Conservation (phyloP, 129 eudicot species). For the Lactuca saligna region DNA sequence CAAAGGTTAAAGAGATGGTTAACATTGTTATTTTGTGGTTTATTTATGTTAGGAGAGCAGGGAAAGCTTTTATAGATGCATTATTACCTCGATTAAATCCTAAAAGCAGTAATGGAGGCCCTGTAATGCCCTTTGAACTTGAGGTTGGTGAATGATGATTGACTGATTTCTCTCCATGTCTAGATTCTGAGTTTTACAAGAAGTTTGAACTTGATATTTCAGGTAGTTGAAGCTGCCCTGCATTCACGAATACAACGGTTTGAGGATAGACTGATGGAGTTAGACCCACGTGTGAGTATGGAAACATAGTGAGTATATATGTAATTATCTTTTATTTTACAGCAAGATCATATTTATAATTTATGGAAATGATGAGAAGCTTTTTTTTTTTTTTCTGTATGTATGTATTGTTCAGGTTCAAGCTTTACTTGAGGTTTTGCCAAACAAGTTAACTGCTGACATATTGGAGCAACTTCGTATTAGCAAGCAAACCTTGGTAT, state of each 20-base stretch:
- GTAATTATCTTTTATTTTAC: not conserved
- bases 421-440: constrained; percentile 88
- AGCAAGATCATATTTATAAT: constrained; percentile 21
- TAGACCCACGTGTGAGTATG: constrained; percentile 99
- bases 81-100: constrained; percentile 92
- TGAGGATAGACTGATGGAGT: constrained; percentile 76
- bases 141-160: constrained; percentile 55
- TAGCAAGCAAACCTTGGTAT: constrained; percentile 92
- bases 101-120: constrained; percentile 63
- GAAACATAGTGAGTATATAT: constrained; percentile 68
- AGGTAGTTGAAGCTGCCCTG: constrained; percentile 98
- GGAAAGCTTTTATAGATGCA: constrained; percentile 93
- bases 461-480: constrained; percentile 90
- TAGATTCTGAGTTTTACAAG: constrained; percentile 5
- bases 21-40: constrained; percentile 13
- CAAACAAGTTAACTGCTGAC: constrained; percentile 82
- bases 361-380: not conserved
- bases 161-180: constrained; percentile 5
- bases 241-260: constrained; percentile 84
- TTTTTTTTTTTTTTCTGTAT: too few species aligned
- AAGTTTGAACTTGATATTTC: constrained; percentile 26
- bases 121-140: constrained; percentile 95
- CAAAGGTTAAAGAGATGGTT: not conserved
- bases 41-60: constrained; percentile 65
- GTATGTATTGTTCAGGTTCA: constrained; percentile 62